Evolutionary conservation across 169 alveolate genomes (phyloP), one percentile per base, ranked within the genome.

Genomic region (Toxoplasma gondii): DNA sequence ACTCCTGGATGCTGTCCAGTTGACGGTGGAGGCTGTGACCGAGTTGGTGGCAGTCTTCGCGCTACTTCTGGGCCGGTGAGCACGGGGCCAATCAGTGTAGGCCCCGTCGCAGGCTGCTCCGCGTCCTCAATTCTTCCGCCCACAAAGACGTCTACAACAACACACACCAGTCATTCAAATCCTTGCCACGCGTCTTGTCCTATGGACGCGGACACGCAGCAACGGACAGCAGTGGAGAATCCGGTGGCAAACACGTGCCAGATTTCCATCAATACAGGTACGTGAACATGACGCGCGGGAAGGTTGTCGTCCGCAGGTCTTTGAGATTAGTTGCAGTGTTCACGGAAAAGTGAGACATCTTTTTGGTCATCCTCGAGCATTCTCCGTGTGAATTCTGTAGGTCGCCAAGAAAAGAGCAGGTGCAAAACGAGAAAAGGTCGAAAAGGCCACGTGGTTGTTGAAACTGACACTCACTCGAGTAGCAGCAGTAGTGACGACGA

Each of bases 211-310:
- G 90, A 82, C 17, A 82, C 90, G 41, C 90, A 82, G 67, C 90
- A 82, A 49, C 34, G 67, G 69, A 24, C 41, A 10, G 90, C 69
- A 0, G 67, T 82, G 49, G 90, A 82, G 41, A 82, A 82, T 36
- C 90, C 90, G 39, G 90, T 82, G 38, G 90, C 90, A 10, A 82
- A 82, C 67, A 82, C 90, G 43, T 82, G 90, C 38, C 54, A 82
- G 69, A 82, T 82, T 45, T 82, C 90, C 90, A 82, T 82, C 54
- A 82, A 82, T 45, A 82, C 90, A 82, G 90, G 90, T 82, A 16
- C 87, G 34, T 34, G 53, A 38, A n/a, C 39, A 31, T 24, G 83
- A 36, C 39, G 34, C 4, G 43, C 34, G 27, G 83, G 34, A 29
- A 36, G n/a, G n/a, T 31, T 36, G 39, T 31, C 34, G 10, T 31